Base-by-base conservation (phyloP, 2,329 filamentous ascomycete genomes). In the Emmonsia crescens region DNA sequence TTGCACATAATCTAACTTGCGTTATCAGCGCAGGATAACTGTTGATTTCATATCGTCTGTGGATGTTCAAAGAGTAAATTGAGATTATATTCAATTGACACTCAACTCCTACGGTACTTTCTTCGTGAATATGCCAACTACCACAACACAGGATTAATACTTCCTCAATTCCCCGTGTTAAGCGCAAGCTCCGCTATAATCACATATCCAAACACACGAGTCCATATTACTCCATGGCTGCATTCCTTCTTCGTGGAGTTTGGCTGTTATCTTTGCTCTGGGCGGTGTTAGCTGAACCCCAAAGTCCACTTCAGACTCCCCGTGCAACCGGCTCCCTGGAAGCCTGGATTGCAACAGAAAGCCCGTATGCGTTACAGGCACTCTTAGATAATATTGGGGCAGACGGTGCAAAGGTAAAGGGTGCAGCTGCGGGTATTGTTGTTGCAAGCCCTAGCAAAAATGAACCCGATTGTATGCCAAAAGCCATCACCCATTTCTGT, bases 301-400 rank as follows among this genome's bases (percentile, higher is more conserved):
- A 62, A 46, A n/a, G 38, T 19, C 24, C n/a, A 14, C 19, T 60
- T 60, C 29, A 19, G 14, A 4, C 40, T 12, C 60, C 51, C n/a
- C 60, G 21, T 5, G 29, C 52, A 57, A 60, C 61, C 27, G 60
- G 55, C 38, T 49, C 59, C n/a, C 54, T 64, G 40, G 64, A 65
- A 21, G 51, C 58, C 14, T 63, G 62, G 60, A 56, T 84, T 59
- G 67, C 74, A 1, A 67, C 69, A 3, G 78, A 85, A 68, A 77
- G 75, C 48, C 69, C 73, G 0, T 73, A 81, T 64, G 79, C 83
- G 9, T 73, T 84, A n/a, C 76, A 83, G 64, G 79, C 80, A 27
- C 75, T 81, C 16, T 70, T 85, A 49, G 77, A 80, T 67, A 85
- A 85, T 67, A 82, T 84, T 61, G 83, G 83, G 6, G 69, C 81